Conservation (phyloP, 768 basidiomycete species). For the Crucibulum laeve region DNA sequence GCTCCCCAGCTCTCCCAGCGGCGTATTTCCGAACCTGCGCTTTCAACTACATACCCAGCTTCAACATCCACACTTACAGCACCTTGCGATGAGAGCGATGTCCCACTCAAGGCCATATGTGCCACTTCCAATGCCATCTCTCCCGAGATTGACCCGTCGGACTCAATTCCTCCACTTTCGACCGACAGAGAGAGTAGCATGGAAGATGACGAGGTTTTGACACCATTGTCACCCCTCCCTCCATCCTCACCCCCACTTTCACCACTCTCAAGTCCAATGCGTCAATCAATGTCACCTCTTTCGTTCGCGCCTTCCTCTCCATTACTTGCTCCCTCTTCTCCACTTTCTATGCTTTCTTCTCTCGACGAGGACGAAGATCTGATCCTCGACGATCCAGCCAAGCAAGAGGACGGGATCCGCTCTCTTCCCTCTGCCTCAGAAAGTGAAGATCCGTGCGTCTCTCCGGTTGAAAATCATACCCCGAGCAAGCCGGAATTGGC, state of each 20-base stretch:
- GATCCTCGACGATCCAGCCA: background rate
- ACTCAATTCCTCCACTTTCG: slow-evolving; percentile 21
- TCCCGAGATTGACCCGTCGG: slow-evolving; percentile 11
- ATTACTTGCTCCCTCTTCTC: slow-evolving; percentile 12
- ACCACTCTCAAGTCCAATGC: slow-evolving; percentile 31
- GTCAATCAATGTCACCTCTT: slow-evolving; percentile 29
- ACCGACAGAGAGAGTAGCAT: slow-evolving; percentile 27
- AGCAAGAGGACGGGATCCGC: background rate
- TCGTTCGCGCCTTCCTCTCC: slow-evolving; percentile 14
- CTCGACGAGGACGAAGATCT: background rate
- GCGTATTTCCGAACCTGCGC: slow-evolving; percentile 35
- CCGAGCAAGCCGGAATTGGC: too few relatives aligned
- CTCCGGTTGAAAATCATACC: too few relatives aligned
- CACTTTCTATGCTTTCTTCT: slow-evolving; percentile 3
- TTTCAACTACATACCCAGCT: slow-evolving; percentile 12
- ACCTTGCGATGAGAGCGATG: background rate
- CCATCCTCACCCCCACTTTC: slow-evolving; percentile 44
- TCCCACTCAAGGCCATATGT: background rate
- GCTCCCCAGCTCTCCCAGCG: slow-evolving; percentile 18
- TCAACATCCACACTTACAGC: slow-evolving; percentile 1
- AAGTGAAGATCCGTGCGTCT: too few relatives aligned
- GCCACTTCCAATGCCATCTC: background rate
- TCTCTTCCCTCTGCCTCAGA: background rate
- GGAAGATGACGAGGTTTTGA: slow-evolving; percentile 20
- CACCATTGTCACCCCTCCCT: slow-evolving; percentile 25